Base-by-base conservation (phyloP, 1,284 basidiomycete species). In the Rhizoctonia solani region DNA sequence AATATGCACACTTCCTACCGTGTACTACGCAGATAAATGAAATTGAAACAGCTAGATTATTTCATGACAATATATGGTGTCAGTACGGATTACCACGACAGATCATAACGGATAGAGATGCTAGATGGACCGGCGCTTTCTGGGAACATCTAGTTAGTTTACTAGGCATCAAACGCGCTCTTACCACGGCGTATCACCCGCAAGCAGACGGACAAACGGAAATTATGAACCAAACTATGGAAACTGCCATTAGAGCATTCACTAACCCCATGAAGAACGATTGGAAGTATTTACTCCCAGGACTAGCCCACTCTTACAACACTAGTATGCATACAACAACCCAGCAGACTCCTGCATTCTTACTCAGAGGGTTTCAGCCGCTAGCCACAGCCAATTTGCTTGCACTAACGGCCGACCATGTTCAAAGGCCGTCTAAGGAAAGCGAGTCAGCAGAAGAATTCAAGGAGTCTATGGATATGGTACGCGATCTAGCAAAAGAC, bases 151-250 rank as follows among this genome's bases (percentile, higher is more conserved):
- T 77, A 4, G 29, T 68, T 1, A 37, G 67, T 5, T 37, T 54
- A 4, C 32, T 74, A 1, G 44, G 67, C 9, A 69, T 71, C 2
- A 58, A 72, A 9, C 71, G 73, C 53, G 34, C 67, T 1, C 67
- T 78, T 1, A 75, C 76, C 1, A 74, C 76, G 0, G 67, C 74
- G 1, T 72, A 71, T 53, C 76, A 77, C 61, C 76, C 75, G 0
- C 72, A 78, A 68, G 71, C 74, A 1, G 74, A 79, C 68, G 76
- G 77, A 0, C 76, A 79, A 47, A 78, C 76, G 3, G 77, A 79
- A 61, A 70, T 52, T 4, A 65, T 70, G 49, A 73, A 73, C 56
- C 68, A 73, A 54, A 69, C 32, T 0, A 39, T 73, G 8, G 72
- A 73, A 67, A 65, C 23, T 4, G 55, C 19, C 5, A 32, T 73